Evolutionary conservation across 306 rosid genomes (phyloP).

Genomic region (Cucumis cinereus): DNA sequence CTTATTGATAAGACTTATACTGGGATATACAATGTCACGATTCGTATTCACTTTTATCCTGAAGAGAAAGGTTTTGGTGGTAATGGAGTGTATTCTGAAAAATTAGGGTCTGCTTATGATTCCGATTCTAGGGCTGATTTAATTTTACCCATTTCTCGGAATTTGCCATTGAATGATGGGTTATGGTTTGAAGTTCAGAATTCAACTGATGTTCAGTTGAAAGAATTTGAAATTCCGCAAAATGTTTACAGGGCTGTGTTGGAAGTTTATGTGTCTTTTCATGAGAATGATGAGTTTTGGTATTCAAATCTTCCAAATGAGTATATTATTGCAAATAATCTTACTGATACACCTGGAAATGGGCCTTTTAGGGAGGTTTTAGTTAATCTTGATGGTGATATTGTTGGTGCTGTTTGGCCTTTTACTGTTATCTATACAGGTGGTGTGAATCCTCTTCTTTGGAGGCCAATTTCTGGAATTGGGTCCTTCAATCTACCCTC

Average conservation of each 20-base stretch:
- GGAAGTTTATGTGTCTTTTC: constrained; percentile 85
- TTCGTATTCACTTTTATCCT: constrained; percentile 54
- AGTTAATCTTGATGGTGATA: constrained; percentile 42
- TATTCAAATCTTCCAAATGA: constrained; percentile 54
- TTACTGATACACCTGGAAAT: constrained; percentile 43
- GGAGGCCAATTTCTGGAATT: constrained; percentile 86
- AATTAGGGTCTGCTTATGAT: constrained; percentile 18
- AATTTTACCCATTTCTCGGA: constrained; percentile 63
- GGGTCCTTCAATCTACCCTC: constrained; percentile 85
- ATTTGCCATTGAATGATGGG: constrained; percentile 54
- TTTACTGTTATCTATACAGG: constrained; percentile 86
- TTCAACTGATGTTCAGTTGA: constrained; percentile 30
- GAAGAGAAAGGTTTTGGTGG: background rate
- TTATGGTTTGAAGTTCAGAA: constrained; percentile 60
- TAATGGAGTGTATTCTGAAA: constrained; percentile 5
- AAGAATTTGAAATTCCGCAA: constrained; percentile 49
- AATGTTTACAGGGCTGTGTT: constrained; percentile 77
- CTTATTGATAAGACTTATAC: constrained; percentile 47
- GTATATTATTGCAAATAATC: constrained; percentile 46
- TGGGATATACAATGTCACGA: constrained; percentile 73
- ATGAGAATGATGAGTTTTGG: constrained; percentile 90
- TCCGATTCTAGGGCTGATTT: constrained; percentile 59
- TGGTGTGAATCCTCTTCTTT: constrained; percentile 74
- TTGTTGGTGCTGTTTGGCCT: constrained; percentile 77
- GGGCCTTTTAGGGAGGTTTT: constrained; percentile 90